Evolutionary conservation across 805 yeast species (phyloP), one percentile per base, ranked within the genome.

Genomic region (Dipodascopsis uninucleata): DNA sequence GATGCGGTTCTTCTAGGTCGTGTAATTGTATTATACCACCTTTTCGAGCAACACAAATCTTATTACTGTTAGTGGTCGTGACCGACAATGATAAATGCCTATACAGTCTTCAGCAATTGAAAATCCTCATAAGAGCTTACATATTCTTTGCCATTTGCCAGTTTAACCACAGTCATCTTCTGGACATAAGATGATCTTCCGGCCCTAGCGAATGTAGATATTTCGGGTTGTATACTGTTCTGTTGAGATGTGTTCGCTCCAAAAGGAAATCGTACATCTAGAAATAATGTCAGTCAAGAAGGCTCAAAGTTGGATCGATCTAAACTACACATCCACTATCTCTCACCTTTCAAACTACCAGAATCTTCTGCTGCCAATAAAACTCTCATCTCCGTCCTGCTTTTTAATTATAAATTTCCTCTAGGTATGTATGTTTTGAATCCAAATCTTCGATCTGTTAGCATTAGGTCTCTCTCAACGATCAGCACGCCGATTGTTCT

Each of bases 221-320:
- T 69, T 39, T 69, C 71, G 0, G 95, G 94, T 59, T 81, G 85
- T 9, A 68, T 64, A 0, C 82, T 82, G 26, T 75, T 75, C 58
- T 81, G 79, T 32, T 71, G 69, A 4, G 96, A 83, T 2, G 96
- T 87, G 58, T 89, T 94, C 0, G 90, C 81, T 0, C 89, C 90
- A 40, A 72, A 67, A 16, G 67, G 61, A 56, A 87, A 86, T 4
- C 71, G 58, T 6, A 85, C 67, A 59, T 81, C 87, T 61, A 21
- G 14, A 10, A 16, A 1, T 16, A 31, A 31, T n/a, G n/a, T n/a
- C n/a, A n/a, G n/a, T n/a, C n/a, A n/a, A n/a, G n/a, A n/a, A n/a
- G n/a, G n/a, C n/a, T n/a, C n/a, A n/a, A n/a, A n/a, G n/a, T n/a
- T n/a, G n/a, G n/a, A n/a, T 16, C 12, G 6, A 22, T 21, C 42